Conservation (phyloP, 2,329 filamentous ascomycete genomes). For the Ceratocystis lukuohia region DNA sequence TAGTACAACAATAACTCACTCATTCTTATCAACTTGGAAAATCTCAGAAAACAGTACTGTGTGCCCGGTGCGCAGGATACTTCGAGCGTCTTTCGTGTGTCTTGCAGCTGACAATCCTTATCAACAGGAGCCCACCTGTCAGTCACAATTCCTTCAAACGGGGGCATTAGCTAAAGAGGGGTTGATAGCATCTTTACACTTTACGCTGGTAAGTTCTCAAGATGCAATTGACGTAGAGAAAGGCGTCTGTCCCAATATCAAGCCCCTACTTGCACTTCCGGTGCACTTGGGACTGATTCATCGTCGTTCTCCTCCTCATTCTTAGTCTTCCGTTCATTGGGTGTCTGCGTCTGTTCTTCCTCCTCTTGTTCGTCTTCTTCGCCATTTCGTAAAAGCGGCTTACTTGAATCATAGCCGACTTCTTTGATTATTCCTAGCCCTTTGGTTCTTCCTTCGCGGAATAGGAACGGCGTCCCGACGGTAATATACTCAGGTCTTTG, state of each 20-base stretch:
- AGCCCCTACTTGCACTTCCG: neutral
- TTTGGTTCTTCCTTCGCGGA: constrained; percentile 89
- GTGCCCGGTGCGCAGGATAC: neutral
- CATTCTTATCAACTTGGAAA: neutral
- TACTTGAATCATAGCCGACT: constrained; percentile 63
- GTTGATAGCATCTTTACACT: neutral
- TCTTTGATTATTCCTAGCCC: constrained; percentile 88
- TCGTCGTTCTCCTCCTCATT: neutral
- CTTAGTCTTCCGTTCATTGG: neutral
- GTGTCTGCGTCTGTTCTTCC: neutral
- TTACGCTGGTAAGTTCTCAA: neutral
- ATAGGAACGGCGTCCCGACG: constrained; percentile 77
- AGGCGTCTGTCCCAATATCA: neutral
- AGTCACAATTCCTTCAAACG: neutral
- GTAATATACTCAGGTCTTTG: constrained; percentile 86
- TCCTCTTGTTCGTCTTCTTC: neutral
- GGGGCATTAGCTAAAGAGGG: neutral
- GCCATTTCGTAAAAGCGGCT: neutral
- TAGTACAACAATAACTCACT: too few species aligned
- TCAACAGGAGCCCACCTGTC: constrained; percentile 2
- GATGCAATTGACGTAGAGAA: neutral
- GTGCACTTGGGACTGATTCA: neutral
- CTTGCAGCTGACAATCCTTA: constrained; percentile 2
- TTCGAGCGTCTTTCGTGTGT: neutral
- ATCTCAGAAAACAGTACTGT: neutral